These are phyloP conservation scores for Exsudoporus frostii DNA, from an alignment of 768 basidiomycete genomes.

Conservation along the genomic window DNA sequence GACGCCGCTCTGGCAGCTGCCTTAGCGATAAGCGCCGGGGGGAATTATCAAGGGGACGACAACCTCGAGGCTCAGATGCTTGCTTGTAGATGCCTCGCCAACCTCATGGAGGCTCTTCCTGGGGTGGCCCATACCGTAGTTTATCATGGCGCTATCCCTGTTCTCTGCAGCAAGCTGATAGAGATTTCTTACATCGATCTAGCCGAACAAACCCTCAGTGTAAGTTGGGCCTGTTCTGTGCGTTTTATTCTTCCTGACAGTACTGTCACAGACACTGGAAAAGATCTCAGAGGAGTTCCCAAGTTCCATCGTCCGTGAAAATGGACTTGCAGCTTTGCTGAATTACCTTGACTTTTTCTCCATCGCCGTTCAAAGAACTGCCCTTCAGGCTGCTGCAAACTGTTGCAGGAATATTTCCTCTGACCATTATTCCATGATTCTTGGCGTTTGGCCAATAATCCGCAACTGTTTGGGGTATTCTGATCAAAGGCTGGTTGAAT, in stretches of 20 bases:
- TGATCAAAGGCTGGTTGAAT: constrained; percentile 97
- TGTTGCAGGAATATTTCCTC: constrained; percentile 91
- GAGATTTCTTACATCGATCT: constrained; percentile 98
- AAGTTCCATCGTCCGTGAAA: constrained; percentile 92
- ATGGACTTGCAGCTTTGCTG: constrained; percentile 87
- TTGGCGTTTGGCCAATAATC: constrained; percentile 88
- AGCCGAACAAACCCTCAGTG: constrained; percentile 96
- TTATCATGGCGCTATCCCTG: constrained; percentile 96
- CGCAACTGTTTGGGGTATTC: constrained; percentile 88
- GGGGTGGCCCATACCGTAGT: constrained; percentile 97
- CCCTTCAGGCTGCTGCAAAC: constrained; percentile 93
- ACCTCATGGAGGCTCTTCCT: constrained; percentile 98
- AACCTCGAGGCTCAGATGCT: constrained; percentile 93
- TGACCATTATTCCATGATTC: constrained; percentile 88
- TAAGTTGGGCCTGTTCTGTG: constrained; percentile 44
- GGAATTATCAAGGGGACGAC: constrained; percentile 72
- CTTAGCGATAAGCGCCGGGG: constrained; percentile 74
- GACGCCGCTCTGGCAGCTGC: constrained; percentile 88
- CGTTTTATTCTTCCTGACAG: constrained; percentile 9
- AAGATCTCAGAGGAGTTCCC: constrained; percentile 99
- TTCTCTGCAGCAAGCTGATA: constrained; percentile 93
- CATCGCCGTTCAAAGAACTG: constrained; percentile 95
- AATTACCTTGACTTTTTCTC: constrained; percentile 99
- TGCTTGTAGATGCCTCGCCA: constrained; percentile 94
- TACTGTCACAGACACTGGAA: constrained; percentile 74